Evolutionary conservation across 148 eudicot genomes (phyloP).

Genomic region (Linanthus parryae): DNA sequence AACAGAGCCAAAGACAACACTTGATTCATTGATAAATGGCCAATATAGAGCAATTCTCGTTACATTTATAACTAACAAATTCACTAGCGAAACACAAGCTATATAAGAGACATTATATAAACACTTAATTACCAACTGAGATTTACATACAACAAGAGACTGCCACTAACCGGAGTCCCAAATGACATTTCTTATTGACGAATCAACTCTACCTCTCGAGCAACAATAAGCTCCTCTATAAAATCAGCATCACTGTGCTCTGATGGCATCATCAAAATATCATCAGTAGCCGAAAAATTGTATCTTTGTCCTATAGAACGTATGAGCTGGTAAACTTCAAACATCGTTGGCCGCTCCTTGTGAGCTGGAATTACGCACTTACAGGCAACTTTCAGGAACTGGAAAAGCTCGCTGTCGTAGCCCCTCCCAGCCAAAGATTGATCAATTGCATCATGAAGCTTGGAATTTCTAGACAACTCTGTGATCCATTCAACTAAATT

Average conservation of each 20-base stretch:
- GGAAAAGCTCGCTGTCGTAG: conserved; percentile 32
- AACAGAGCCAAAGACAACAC: too few species aligned
- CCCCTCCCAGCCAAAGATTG: conserved; percentile 24
- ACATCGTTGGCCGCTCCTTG: conserved; percentile 49
- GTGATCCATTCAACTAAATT: conserved; percentile 41
- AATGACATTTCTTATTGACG: too few species aligned
- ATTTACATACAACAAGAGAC: too few species aligned
- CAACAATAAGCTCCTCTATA: background rate
- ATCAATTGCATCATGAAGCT: conserved; percentile 26
- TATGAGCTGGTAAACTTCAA: conserved; percentile 43
- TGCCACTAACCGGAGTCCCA: too few species aligned
- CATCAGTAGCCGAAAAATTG: conserved; percentile 39
- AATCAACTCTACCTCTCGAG: too few species aligned
- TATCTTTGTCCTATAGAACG: conserved; percentile 39
- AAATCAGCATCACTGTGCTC: background rate
- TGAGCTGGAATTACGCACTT: conserved; percentile 29
- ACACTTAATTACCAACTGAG: too few species aligned
- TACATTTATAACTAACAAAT: too few species aligned
- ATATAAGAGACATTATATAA: too few species aligned
- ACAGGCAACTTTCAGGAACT: conserved; percentile 32
- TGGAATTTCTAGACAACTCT: conserved; percentile 13
- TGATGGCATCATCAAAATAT: conserved; percentile 25
- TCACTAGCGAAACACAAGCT: too few species aligned
- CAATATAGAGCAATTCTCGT: too few species aligned
- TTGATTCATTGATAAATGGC: too few species aligned